Evolutionary conservation across 176 grass and related monocot genomes (phyloP).

Genomic region (Raddia guianensis): DNA sequence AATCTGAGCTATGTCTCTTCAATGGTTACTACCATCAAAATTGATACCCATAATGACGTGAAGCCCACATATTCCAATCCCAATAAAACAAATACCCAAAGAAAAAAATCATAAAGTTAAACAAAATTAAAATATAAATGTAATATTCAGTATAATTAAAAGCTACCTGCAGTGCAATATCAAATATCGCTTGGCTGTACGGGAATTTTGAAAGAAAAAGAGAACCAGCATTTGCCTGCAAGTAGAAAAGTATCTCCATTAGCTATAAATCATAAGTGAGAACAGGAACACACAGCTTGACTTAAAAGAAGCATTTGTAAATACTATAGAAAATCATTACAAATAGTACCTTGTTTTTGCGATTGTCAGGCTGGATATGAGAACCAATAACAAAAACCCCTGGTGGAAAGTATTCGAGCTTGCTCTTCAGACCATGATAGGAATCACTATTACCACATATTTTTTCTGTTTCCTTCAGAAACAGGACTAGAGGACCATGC

Average conservation of each 20-base stretch:
- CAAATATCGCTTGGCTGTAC: slow-evolving; percentile 90
- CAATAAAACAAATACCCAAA: background rate
- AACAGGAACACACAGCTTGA: slow-evolving; percentile 19
- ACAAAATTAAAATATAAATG: background rate
- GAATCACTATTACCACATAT: slow-evolving; percentile 69
- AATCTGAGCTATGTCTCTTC: background rate
- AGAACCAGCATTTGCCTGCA: slow-evolving; percentile 73
- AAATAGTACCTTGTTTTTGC: slow-evolving; percentile 76
- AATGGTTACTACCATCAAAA: background rate
- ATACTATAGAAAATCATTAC: slow-evolving; percentile 6
- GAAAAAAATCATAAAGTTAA: slow-evolving; percentile 24
- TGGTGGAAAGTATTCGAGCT: slow-evolving; percentile 68
- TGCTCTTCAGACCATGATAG: slow-evolving; percentile 75
- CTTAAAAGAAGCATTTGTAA: slow-evolving; percentile 10
- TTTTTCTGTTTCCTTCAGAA: slow-evolving; percentile 91
- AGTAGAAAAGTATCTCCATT: slow-evolving; percentile 39
- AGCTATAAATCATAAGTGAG: slow-evolving; percentile 24
- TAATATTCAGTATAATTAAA: slow-evolving; percentile 30
- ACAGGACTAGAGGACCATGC: slow-evolving; percentile 78
- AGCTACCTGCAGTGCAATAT: slow-evolving; percentile 87
- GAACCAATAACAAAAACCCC: slow-evolving; percentile 88
- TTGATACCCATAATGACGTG: background rate
- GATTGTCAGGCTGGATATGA: slow-evolving; percentile 74
- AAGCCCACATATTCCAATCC: background rate
- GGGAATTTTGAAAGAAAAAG: slow-evolving; percentile 96